These are phyloP conservation scores for Colletotrichum acutatum DNA, from an alignment of 2,329 filamentous ascomycete genomes.

Conservation along the genomic window DNA sequence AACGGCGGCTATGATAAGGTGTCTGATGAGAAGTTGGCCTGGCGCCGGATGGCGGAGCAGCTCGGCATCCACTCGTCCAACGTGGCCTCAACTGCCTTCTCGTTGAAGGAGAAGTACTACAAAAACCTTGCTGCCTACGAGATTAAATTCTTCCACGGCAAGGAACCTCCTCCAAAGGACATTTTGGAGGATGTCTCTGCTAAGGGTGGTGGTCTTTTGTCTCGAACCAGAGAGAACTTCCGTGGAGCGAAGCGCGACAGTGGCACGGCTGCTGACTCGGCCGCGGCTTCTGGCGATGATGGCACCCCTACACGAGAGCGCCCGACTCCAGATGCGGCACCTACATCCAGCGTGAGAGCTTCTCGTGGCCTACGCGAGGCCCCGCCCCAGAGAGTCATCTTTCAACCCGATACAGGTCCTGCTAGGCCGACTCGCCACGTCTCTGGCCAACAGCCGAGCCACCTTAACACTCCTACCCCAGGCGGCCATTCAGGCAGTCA, in stretches of 20 bases:
- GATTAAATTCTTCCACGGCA: constrained; percentile 80
- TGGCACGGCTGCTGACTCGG: constrained; percentile 28
- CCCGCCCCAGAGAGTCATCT: constrained; percentile 85
- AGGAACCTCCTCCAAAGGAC: constrained; percentile 87
- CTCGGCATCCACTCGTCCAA: constrained; percentile 81
- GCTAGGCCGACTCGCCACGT: constrained; percentile 72
- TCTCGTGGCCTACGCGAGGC: constrained; percentile 80
- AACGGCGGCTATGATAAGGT: constrained; percentile 89
- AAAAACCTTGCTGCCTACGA: constrained; percentile 90
- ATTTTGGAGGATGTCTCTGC: constrained; percentile 90
- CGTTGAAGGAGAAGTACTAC: constrained; percentile 89
- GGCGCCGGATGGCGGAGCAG: constrained; percentile 82
- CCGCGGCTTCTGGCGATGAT: constrained; percentile 34
- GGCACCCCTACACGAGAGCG: constrained; percentile 67
- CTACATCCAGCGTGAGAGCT: constrained; percentile 63
- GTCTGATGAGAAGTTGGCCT: constrained; percentile 85
- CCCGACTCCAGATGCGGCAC: constrained; percentile 60
- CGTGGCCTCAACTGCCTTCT: constrained; percentile 84
- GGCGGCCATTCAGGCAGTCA: constrained; percentile 37
- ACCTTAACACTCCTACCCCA: constrained; percentile 40
- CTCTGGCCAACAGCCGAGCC: constrained; percentile 42
- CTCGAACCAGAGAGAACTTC: constrained; percentile 83
- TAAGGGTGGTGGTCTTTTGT: constrained; percentile 83
- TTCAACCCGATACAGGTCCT: constrained; percentile 81
- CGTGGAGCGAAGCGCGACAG: constrained; percentile 58